Evolutionary conservation across 2,329 filamentous ascomycete genomes (phyloP).

Genomic region (Sclerotinia minor): DNA sequence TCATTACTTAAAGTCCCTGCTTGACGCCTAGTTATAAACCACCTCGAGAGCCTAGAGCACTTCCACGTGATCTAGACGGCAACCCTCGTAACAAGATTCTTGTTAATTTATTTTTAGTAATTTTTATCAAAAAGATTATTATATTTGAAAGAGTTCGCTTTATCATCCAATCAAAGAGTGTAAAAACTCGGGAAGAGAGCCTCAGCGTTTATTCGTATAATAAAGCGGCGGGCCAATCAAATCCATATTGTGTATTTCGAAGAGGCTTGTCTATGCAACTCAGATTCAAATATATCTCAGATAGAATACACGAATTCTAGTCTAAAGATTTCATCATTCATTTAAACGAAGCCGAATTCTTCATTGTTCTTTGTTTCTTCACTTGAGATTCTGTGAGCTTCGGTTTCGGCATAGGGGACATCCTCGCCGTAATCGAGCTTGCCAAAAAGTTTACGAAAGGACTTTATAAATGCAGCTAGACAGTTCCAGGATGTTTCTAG

Average conservation of each 20-base stretch:
- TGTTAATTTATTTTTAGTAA: too few relatives aligned
- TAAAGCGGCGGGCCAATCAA: neutral
- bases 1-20: too few relatives aligned
- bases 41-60: too few relatives aligned
- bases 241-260: neutral
- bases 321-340: neutral
- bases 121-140: too few relatives aligned
- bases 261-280: neutral
- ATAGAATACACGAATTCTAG: too few relatives aligned
- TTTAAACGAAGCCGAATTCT: neutral
- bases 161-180: too few relatives aligned
- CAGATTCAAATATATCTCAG: neutral
- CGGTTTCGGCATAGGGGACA: constrained; percentile 40
- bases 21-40: too few relatives aligned
- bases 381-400: constrained; percentile 37
- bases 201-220: too few relatives aligned
- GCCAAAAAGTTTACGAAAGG: constrained; percentile 36
- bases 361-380: neutral
- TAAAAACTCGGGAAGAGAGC: too few relatives aligned
- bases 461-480: constrained; percentile 37
- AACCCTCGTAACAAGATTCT: too few relatives aligned
- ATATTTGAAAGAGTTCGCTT: too few relatives aligned
- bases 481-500: constrained; percentile 33
- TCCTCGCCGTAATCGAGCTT: constrained; percentile 37
- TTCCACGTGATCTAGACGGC: too few relatives aligned